Conservation (phyloP, 495 filamentous ascomycete genomes). For the Xylaria cubensis region DNA sequence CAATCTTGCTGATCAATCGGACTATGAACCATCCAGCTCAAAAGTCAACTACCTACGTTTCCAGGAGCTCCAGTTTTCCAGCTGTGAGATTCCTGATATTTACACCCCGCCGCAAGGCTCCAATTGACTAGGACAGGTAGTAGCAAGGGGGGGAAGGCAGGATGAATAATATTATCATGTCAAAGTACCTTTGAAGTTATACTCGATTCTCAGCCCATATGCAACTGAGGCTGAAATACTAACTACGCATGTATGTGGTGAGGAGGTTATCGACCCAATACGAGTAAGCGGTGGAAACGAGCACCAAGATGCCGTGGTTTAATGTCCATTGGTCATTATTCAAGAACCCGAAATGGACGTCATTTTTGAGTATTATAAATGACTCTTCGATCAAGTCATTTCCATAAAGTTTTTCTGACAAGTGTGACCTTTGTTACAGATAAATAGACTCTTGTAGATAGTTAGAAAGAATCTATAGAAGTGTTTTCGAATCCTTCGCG, state of each 20-base stretch:
- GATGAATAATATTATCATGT: neutral
- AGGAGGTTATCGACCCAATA: neutral
- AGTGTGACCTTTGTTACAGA: neutral
- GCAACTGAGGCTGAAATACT: neutral
- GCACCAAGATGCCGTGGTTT: neutral
- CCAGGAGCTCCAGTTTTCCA: neutral
- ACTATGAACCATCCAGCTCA: neutral
- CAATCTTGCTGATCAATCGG: neutral
- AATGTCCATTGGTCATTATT: neutral
- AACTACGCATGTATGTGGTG: neutral
- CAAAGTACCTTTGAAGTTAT: neutral
- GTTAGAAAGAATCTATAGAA: neutral
- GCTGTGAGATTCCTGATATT: neutral
- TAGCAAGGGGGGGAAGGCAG: neutral
- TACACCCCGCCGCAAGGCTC: neutral
- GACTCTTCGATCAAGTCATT: neutral
- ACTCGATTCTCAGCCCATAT: neutral
- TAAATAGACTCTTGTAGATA: neutral
- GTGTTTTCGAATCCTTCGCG: neutral
- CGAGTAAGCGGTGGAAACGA: neutral
- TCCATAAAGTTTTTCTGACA: neutral
- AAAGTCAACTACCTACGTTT: neutral
- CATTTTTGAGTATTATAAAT: neutral
- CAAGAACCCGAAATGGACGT: neutral
- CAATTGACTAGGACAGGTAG: neutral